Evolutionary conservation across 2,329 filamentous ascomycete genomes (phyloP).

Genomic region (Polychaeton citri): DNA sequence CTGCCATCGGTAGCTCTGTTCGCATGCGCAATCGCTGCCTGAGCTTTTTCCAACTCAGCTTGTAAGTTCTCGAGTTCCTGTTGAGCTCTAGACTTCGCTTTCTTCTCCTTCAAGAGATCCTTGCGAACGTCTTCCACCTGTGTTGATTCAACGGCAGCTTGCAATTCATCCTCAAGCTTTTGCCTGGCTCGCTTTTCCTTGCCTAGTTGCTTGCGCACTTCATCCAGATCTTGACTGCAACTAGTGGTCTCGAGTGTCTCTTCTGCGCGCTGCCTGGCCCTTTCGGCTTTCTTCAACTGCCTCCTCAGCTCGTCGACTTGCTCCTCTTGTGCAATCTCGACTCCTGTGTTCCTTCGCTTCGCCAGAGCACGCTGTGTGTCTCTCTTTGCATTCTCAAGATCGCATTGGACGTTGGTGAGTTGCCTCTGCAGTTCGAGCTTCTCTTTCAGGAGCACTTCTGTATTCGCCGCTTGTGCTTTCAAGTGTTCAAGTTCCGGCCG

Average conservation of each 20-base stretch:
- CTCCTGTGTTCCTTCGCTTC: slow-evolving; percentile 36
- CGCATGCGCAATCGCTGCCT: slow-evolving; percentile 23
- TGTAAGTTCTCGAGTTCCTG: slow-evolving; percentile 22
- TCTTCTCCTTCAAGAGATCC: slow-evolving; percentile 20
- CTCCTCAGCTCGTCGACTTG: slow-evolving; percentile 33
- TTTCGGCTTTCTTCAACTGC: slow-evolving; percentile 32
- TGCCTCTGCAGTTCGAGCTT: slow-evolving; percentile 71
- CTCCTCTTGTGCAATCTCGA: slow-evolving; percentile 30
- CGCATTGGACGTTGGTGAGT: slow-evolving; percentile 61
- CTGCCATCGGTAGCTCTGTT: slow-evolving; percentile 28
- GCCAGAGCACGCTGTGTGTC: slow-evolving; percentile 45
- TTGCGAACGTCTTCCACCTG: slow-evolving; percentile 20
- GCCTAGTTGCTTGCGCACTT: slow-evolving; percentile 19
- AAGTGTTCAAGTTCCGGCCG: slow-evolving; percentile 51
- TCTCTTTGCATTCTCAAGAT: slow-evolving; percentile 72
- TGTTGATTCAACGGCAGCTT: slow-evolving; percentile 24
- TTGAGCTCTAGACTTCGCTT: slow-evolving; percentile 18
- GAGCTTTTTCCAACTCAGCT: slow-evolving; percentile 20
- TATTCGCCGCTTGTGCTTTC: slow-evolving; percentile 42
- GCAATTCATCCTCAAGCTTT: slow-evolving; percentile 20
- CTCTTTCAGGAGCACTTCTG: slow-evolving; percentile 60
- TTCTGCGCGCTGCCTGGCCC: slow-evolving; percentile 29
- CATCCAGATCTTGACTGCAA: slow-evolving; percentile 18
- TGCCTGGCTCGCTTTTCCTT: slow-evolving; percentile 19
- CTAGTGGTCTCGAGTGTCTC: slow-evolving; percentile 20